phyloP scores from a whole-genome alignment of 768 basidiomycete genomes.

The Agrocybe pediades region DNA sequence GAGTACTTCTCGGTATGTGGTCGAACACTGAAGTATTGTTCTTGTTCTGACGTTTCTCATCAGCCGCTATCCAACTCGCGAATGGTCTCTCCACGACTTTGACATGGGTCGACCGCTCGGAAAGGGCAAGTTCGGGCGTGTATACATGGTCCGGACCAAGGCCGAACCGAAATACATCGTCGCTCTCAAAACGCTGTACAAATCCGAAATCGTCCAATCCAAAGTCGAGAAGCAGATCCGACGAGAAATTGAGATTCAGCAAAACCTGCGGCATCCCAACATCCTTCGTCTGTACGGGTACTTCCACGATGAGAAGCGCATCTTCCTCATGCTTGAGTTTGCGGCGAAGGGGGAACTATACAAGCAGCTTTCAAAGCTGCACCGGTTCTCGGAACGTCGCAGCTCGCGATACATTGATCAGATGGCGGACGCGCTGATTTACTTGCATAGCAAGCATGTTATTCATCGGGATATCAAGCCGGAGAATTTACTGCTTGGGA shows the following conservation, averaged over 20 bases:
- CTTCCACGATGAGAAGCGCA: conserved; percentile 97
- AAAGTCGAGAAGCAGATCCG: conserved; percentile 96
- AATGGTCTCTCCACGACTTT: conserved; percentile 85
- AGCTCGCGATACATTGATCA: conserved; percentile 93
- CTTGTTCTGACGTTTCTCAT: neutral
- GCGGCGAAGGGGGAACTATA: conserved; percentile 97
- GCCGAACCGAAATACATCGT: conserved; percentile 87
- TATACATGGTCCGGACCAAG: conserved; percentile 98
- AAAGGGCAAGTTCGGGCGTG: conserved; percentile 99
- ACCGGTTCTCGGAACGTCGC: conserved; percentile 86
- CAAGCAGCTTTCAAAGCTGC: conserved; percentile 87
- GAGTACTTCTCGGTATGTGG: conserved; percentile 62
- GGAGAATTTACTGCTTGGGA: conserved; percentile 91
- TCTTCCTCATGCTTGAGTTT: conserved; percentile 98
- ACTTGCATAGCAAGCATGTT: conserved; percentile 94
- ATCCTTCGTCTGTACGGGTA: conserved; percentile 94
- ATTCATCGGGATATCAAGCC: conserved; percentile 99
- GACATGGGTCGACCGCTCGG: conserved; percentile 96
- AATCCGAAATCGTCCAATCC: conserved; percentile 90
- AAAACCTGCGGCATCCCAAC: conserved; percentile 93
- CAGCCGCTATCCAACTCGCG: conserved; percentile 75
- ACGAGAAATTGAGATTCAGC: conserved; percentile 97
- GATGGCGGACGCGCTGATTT: conserved; percentile 94
- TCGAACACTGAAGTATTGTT: neutral
- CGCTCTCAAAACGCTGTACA: conserved; percentile 96